These are phyloP conservation scores for Allantophomopsis cytisporea DNA, from an alignment of 2,329 filamentous ascomycete genomes.

Conservation along the genomic window DNA sequence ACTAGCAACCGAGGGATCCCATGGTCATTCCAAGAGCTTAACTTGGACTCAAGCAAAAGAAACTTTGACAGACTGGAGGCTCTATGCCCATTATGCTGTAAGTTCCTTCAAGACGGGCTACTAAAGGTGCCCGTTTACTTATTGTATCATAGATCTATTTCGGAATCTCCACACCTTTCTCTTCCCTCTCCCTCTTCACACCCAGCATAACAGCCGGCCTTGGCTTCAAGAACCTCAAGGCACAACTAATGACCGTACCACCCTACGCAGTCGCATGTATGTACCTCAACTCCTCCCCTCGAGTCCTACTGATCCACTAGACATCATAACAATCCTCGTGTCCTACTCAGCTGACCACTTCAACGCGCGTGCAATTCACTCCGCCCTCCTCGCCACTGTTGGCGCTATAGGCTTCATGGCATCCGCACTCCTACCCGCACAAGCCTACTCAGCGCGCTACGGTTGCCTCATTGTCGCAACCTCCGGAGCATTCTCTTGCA, in stretches of 20 bases:
- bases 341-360: constrained; percentile 50
- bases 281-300: neutral
- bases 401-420: constrained; percentile 44
- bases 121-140: neutral
- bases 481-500: constrained; percentile 52
- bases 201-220: constrained; percentile 50
- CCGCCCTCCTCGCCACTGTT: constrained; percentile 31
- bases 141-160: constrained; percentile 27
- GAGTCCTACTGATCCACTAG: constrained; percentile 2
- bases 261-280: constrained; percentile 47
- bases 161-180: constrained; percentile 38
- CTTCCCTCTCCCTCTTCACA: constrained; percentile 43
- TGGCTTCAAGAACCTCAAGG: constrained; percentile 25
- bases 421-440: constrained; percentile 47
- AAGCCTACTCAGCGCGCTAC: constrained; percentile 47
- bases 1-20: constrained; percentile 26
- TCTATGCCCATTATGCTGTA: constrained; percentile 38
- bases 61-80: constrained; percentile 32
- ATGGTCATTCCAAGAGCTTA: constrained; percentile 24
- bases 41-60: constrained; percentile 32
- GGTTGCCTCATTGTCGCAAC: constrained; percentile 56
- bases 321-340: constrained; percentile 29
- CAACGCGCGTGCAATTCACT: constrained; percentile 40
- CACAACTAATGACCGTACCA: constrained; percentile 54
- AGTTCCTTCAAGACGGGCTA: constrained; percentile 2